phyloP scores from a whole-genome alignment of 2,329 filamentous ascomycete genomes.

The Penicillium sp. region DNA sequence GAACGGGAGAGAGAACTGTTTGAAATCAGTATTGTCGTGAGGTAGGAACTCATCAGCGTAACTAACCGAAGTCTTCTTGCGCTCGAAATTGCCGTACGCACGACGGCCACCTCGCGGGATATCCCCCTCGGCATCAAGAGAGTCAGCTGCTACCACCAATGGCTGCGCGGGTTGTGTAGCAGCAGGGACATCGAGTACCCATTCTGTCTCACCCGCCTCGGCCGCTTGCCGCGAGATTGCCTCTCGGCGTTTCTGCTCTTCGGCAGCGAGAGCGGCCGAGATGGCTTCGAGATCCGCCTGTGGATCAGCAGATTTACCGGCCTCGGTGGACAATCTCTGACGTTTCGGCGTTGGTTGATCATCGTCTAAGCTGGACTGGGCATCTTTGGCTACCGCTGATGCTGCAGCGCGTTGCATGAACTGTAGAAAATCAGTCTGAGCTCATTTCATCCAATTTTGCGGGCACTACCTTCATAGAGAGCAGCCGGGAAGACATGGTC shows the following conservation, averaged over 20 bases:
- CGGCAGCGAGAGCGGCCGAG: conserved; percentile 37
- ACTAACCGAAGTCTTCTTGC: conserved; percentile 25
- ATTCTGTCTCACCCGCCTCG: conserved; percentile 42
- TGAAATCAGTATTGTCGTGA: neutral
- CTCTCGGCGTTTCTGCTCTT: conserved; percentile 39
- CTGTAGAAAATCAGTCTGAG: conserved; percentile 30
- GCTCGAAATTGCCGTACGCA: conserved; percentile 38
- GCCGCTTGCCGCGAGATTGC: conserved; percentile 39
- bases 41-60: neutral
- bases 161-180: conserved; percentile 22
- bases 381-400: conserved; percentile 43
- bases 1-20: neutral
- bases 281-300: conserved; percentile 38
- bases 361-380: conserved; percentile 47
- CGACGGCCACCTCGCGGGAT: conserved; percentile 30
- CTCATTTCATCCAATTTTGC: neutral
- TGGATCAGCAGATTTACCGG: conserved; percentile 18
- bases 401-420: conserved; percentile 89
- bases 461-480: conserved; percentile 70
- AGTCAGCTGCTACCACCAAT: conserved; percentile 30
- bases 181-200: conserved; percentile 36
- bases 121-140: conserved; percentile 31
- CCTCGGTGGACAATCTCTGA: conserved; percentile 28
- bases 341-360: conserved; percentile 34
- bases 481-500: conserved; percentile 76